These are phyloP conservation scores for Chytriomyces sp. DNA, from an alignment of 192 early-diverging fungal species.

Conservation along the genomic window DNA sequence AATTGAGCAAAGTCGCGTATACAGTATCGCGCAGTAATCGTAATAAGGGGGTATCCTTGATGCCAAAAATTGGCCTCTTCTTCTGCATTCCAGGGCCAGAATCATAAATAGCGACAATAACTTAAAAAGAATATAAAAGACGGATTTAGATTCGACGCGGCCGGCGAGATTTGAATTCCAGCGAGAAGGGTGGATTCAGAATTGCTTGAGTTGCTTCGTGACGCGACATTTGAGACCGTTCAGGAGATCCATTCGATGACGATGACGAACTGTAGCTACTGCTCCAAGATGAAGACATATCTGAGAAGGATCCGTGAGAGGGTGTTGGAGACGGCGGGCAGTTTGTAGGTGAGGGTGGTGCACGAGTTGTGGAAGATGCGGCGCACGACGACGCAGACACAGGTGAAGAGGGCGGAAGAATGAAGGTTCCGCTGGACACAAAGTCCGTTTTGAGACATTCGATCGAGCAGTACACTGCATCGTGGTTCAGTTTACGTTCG, in stretches of 20 bases:
- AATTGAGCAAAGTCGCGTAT: too few relatives aligned
- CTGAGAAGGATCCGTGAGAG: slow-evolving; percentile 1
- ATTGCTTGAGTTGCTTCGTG: not conserved
- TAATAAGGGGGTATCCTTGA: too few relatives aligned
- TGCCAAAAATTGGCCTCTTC: too few relatives aligned
- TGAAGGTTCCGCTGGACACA: not conserved
- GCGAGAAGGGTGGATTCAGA: slow-evolving; percentile 13
- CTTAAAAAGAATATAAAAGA: too few relatives aligned
- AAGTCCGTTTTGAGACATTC: slow-evolving; percentile 26
- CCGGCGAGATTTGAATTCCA: slow-evolving; percentile 26
- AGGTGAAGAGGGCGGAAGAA: not conserved
- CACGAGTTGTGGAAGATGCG: not conserved
- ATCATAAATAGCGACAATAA: too few relatives aligned
- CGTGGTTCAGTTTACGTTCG: slow-evolving; percentile 22
- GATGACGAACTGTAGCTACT: not conserved
- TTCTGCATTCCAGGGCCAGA: too few relatives aligned
- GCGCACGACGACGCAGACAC: slow-evolving; percentile 3
- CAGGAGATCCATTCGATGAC: not conserved
- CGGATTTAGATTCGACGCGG: not conserved
- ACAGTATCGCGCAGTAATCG: too few relatives aligned
- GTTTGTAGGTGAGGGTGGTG: not conserved
- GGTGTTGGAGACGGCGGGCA: slow-evolving; percentile 9
- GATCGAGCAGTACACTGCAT: slow-evolving; percentile 31
- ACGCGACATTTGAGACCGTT: not conserved
- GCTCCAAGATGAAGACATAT: not conserved